phyloP scores from a whole-genome alignment of 768 basidiomycete genomes.

The Podaxis sp. region DNA sequence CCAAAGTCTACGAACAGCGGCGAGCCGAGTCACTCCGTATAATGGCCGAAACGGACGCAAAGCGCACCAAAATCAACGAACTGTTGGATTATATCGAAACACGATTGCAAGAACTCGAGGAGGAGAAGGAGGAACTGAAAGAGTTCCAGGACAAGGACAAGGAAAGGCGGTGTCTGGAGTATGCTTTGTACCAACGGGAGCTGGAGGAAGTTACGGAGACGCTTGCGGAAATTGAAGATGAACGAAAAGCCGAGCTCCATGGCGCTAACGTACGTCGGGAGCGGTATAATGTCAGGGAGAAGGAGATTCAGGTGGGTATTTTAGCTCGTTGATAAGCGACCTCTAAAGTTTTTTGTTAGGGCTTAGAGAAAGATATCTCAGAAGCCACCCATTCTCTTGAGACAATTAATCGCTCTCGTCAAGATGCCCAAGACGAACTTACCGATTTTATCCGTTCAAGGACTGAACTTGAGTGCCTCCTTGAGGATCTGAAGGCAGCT shows the following conservation, averaged over 20 bases:
- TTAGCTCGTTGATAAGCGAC: background rate
- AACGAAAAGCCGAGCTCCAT: slow-evolving; percentile 78
- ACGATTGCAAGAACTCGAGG: slow-evolving; percentile 86
- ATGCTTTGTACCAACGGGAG: slow-evolving; percentile 89
- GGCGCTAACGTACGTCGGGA: slow-evolving; percentile 78
- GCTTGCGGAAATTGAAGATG: slow-evolving; percentile 81
- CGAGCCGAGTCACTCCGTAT: slow-evolving; percentile 90
- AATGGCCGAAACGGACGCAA: slow-evolving; percentile 95
- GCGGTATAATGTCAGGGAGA: slow-evolving; percentile 79
- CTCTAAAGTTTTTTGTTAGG: slow-evolving; percentile 33
- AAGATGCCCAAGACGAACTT: slow-evolving; percentile 78
- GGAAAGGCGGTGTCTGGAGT: slow-evolving; percentile 90
- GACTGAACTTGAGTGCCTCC: slow-evolving; percentile 81
- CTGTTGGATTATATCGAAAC: slow-evolving; percentile 88
- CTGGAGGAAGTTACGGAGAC: slow-evolving; percentile 84
- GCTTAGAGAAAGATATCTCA: slow-evolving; percentile 67
- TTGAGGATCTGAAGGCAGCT: slow-evolving; percentile 71
- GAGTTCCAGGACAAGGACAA: slow-evolving; percentile 96
- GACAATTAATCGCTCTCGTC: slow-evolving; percentile 63
- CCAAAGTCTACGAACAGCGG: slow-evolving; percentile 96
- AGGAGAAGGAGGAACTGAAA: slow-evolving; percentile 96
- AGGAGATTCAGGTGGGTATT: slow-evolving; percentile 69
- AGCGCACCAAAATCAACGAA: slow-evolving; percentile 88
- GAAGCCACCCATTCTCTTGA: slow-evolving; percentile 67
- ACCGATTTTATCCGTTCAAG: slow-evolving; percentile 80